Evolutionary conservation across 805 yeast genomes (phyloP), one percentile per base, ranked within the genome.

Genomic region (Cyberlindnera amylophila): DNA sequence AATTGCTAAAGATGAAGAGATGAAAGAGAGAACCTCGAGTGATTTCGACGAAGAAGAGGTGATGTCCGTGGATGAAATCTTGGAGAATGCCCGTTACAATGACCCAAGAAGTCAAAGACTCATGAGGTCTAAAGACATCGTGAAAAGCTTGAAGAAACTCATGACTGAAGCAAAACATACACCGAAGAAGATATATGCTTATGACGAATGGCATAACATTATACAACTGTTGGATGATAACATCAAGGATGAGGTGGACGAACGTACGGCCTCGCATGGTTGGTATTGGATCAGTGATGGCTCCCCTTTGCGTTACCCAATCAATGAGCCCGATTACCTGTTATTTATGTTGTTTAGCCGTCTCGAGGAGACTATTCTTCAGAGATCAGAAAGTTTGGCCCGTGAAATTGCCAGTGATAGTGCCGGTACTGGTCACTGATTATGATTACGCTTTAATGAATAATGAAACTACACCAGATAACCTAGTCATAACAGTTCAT

Each of bases 271-370:
- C 5, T 12, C 57, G 3, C 59, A 65, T 33, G 49, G 63, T 2
- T 58, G 64, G 29, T 81, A 67, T 54, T 87, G 95, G 95, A 50
- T 86, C 2, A 70, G 82, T 7, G 78, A 77, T 2, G 54, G 62
- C 1, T 80, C 89, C 1, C 96, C 96, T 0, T 63, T 87, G 32
- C 69, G 83, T 34, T 76, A 73, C 42, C 93, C 93, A 0, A 64
- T 83, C 30, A 74, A 72, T 50, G 89, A 87, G 57, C 79, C 89
- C 0, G 76, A 78, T 44, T 85, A 76, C 53, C 72, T 85, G 28
- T 58, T 74, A 24, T 58, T 69, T 41, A 60, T 72, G 41, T 36
- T 66, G 6, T 60, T 61, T 51, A 50, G 41, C 14, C 56, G 51
- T 29, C 40, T 63, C 5, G 64, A 54, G 26, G 26, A 39, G 0